Percentiles rank a stretch among this genome's conserved stretches.
Evolutionary conservation across 768 basidiomycete genomes (phyloP).

Genomic region (Favolaschia claudopus): DNA sequence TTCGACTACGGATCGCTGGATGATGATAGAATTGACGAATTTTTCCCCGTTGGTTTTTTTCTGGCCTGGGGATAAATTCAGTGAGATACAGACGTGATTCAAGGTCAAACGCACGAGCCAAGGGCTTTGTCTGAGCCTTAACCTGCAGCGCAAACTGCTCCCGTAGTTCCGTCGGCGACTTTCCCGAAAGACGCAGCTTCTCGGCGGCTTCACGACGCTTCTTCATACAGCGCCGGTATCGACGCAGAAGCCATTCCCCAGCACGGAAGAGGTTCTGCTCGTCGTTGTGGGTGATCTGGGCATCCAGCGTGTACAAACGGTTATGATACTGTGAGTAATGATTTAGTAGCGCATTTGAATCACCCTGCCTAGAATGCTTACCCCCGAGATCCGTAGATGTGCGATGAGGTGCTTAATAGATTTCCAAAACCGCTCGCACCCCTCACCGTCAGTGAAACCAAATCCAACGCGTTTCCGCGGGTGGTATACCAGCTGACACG

Average conservation of each 20-base stretch:
- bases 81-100: not conserved
- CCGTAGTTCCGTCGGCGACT: slow-evolving; percentile 26
- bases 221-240: slow-evolving; percentile 14
- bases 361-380: slow-evolving; percentile 33
- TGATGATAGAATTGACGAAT: not conserved
- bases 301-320: slow-evolving; percentile 24
- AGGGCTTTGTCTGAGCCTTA: slow-evolving; percentile 30
- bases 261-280: slow-evolving; percentile 34
- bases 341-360: not conserved
- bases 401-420: slow-evolving; percentile 42
- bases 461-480: slow-evolving; percentile 36
- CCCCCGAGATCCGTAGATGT: slow-evolving; percentile 38
- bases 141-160: slow-evolving; percentile 44
- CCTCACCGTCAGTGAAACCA: slow-evolving; percentile 44
- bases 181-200: slow-evolving; percentile 24
- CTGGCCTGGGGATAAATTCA: not conserved
- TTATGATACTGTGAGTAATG: not conserved
- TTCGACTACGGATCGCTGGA: not conserved
- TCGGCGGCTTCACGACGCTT: slow-evolving; percentile 24
- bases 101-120: not conserved
- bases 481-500: slow-evolving; percentile 43
- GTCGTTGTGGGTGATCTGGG: slow-evolving; percentile 36
- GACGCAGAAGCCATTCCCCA: slow-evolving; percentile 39
- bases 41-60: not conserved
- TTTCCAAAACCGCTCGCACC: slow-evolving; percentile 45